Evolutionary conservation across 202 grass and related monocot genomes (phyloP), one percentile per base, ranked within the genome.

Genomic region (Brachypodium distachyon): DNA sequence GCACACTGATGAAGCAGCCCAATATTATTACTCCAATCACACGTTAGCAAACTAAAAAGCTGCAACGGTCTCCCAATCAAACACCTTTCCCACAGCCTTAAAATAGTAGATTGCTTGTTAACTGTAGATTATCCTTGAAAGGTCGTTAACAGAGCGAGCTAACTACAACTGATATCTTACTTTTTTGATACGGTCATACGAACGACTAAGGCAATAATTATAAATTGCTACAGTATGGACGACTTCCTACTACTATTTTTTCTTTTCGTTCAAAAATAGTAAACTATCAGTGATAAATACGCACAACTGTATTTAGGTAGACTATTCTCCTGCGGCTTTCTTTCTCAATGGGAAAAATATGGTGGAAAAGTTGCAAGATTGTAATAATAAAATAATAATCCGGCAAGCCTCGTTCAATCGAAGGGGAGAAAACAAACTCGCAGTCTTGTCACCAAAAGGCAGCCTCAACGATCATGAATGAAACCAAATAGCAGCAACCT

Each of bases 401-500:
- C 36, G 32, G 12, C 43, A 27, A 47, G 39, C 26, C 28, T 71
- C 57, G 42, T 12, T 34, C 61, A 78, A 65, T 67, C 17, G 13
- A 61, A 28, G 27, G 55, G 49, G 25, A 22, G 33, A 2, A 50
- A 23, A 77, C 13, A n/a, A 19, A 52, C 46, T 18, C 52, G 23
- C 74, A 1, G 76, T 16, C 11, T 26, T 57, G 50, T 67, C 38
- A n/a, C 37, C 6, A 9, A 67, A 79, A 55, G 6, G 63, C 48
- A 56, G 77, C 38, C 41, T 57, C 26, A 57, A 12, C 38, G 50
- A 79, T 57, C 62, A 68, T 32, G 76, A 26, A 68, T 32, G 76
- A 26, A 22, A 36, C 50, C 63, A 25, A 44, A 79, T 32, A 66
- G 22, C 37, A 48, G 77, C n/a, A 70, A 80, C 52, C 77, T 80